A percentile compares a stretch with the other conserved stretches of the same genome.
These are phyloP conservation scores for Benincasa hispida DNA, from an alignment of 306 rosid species.

Conservation along the genomic window DNA sequence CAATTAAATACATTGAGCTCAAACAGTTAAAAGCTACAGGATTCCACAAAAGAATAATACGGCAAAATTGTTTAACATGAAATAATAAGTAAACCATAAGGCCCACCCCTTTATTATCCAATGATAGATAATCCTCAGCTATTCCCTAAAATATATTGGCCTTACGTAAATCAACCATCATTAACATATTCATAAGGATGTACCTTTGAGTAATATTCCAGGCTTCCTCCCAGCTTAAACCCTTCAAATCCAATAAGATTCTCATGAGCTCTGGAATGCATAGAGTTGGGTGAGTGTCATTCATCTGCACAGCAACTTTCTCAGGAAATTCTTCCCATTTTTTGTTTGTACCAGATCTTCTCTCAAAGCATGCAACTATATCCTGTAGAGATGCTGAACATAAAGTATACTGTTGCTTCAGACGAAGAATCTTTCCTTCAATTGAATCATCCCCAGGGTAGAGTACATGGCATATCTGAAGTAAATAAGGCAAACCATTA, in stretches of 20 bases:
- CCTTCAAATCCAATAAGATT: conserved; percentile 71
- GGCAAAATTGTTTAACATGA: neutral
- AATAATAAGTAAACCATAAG: neutral
- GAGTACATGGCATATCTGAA: conserved; percentile 75
- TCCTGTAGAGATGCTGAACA: conserved; percentile 99
- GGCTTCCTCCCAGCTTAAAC: conserved; percentile 87
- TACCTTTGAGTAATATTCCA: conserved; percentile 91
- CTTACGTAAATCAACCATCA: conserved; percentile 4
- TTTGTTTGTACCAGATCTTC: conserved; percentile 50
- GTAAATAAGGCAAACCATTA: conserved; percentile 13
- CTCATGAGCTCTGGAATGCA: conserved; percentile 96
- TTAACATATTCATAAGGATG: neutral
- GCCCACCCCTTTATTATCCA: neutral
- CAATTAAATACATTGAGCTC: neutral
- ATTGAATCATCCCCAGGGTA: conserved; percentile 92
- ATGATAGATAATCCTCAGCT: neutral
- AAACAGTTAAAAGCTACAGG: neutral
- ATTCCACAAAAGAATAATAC: neutral
- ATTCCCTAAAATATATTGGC: neutral
- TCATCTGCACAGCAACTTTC: conserved; percentile 98
- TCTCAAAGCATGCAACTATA: conserved; percentile 80
- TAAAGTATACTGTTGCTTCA: conserved; percentile 93
- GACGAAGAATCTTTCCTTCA: conserved; percentile 87
- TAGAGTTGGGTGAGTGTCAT: conserved; percentile 98
- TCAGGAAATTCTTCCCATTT: conserved; percentile 85